A percentile compares a stretch with the other conserved stretches of the same genome.
Evolutionary conservation across 768 basidiomycete genomes (phyloP).

Genomic region (Ramaria rubella): DNA sequence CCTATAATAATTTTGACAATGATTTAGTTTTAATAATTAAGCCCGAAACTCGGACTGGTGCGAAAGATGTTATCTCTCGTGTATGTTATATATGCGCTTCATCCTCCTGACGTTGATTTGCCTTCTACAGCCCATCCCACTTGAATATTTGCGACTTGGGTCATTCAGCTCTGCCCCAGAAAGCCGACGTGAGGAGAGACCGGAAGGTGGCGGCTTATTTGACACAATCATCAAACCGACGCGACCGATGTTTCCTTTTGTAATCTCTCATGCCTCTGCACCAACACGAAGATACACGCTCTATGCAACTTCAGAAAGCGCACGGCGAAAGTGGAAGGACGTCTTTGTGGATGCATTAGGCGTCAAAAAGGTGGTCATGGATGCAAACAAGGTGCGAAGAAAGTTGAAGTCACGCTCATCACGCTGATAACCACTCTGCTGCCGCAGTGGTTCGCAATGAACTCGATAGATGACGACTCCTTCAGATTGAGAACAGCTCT

Average conservation of each 20-base stretch:
- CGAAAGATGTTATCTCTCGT: constrained; percentile 51
- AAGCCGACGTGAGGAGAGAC: constrained; percentile 49
- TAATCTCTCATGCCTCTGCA: constrained; percentile 62
- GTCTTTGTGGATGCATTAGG: constrained; percentile 56
- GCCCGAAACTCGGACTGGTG: constrained; percentile 48
- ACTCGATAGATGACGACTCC: constrained; percentile 50
- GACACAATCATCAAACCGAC: constrained; percentile 48
- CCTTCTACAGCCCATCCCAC: constrained; percentile 58
- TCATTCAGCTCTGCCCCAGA: constrained; percentile 56
- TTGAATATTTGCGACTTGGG: constrained; percentile 71
- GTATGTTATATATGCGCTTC: constrained; percentile 35
- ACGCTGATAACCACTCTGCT: not conserved
- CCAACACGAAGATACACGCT: constrained; percentile 62
- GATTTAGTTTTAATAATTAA: constrained; percentile 54
- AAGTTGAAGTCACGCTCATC: not conserved
- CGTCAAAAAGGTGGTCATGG: constrained; percentile 57
- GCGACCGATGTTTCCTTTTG: constrained; percentile 66
- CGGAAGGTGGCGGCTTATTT: constrained; percentile 50
- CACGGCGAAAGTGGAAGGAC: constrained; percentile 58
- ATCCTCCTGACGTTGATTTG: not conserved
- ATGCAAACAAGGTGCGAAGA: constrained; percentile 60
- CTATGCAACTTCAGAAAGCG: constrained; percentile 50
- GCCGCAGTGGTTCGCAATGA: constrained; percentile 59
- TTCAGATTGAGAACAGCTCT: constrained; percentile 47
- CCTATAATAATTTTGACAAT: constrained; percentile 6